These are phyloP conservation scores for Pseudogymnoascus sp. DNA, from an alignment of 2,329 filamentous ascomycete species.

Conservation along the genomic window DNA sequence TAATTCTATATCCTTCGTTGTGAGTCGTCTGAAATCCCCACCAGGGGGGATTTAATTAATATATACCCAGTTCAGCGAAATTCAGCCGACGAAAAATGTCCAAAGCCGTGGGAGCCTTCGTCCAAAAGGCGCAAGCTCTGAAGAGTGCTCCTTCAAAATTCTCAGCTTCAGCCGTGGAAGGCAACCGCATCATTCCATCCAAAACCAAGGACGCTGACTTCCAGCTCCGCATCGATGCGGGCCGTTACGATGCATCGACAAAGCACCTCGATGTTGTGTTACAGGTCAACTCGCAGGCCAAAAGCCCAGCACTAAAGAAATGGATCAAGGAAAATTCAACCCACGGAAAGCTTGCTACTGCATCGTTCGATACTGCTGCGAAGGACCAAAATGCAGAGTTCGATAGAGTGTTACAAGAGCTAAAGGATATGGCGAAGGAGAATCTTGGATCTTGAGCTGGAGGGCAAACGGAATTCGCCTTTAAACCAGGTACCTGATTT, in stretches of 20 bases:
- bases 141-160: not conserved
- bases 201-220: not conserved
- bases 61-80: constrained; percentile 29
- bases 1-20: constrained; percentile 10
- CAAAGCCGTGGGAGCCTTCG: not conserved
- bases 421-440: not conserved
- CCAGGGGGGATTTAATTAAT: constrained; percentile 1
- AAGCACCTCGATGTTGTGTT: not conserved
- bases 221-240: constrained; percentile 2
- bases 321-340: constrained; percentile 2
- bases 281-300: not conserved
- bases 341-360: constrained; percentile 1
- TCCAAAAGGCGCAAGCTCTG: not conserved
- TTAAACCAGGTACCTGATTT: no score
- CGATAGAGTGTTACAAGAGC: not conserved
- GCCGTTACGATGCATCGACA: not conserved
- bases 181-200: not conserved
- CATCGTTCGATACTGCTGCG: not conserved
- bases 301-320: not conserved
- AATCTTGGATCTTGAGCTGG: not conserved
- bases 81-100: constrained; percentile 18
- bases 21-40: constrained; percentile 11
- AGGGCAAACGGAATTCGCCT: not conserved
- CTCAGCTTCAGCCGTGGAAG: not conserved
- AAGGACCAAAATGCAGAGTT: constrained; percentile 1